Conservation (phyloP, 331 rosid species). For the Quercus lobata region DNA sequence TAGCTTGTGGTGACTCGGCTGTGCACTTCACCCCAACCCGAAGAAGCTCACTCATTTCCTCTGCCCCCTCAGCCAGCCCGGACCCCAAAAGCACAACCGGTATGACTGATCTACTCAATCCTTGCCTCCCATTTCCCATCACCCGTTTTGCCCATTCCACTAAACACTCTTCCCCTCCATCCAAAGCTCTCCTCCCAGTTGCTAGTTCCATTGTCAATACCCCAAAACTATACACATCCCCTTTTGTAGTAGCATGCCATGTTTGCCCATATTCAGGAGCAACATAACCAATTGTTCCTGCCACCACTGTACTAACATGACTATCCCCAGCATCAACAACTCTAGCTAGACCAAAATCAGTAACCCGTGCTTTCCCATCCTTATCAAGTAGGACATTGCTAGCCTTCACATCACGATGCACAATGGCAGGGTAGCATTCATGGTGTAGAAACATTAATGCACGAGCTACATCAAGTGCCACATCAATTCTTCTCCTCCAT, state of each 20-base stretch:
- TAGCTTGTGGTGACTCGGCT: conserved; percentile 59
- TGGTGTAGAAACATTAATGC: conserved; percentile 85
- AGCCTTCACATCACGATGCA: conserved; percentile 94
- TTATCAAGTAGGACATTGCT: conserved; percentile 77
- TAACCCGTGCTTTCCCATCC: conserved; percentile 75
- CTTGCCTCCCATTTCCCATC: conserved; percentile 47
- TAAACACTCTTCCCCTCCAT: conserved; percentile 93
- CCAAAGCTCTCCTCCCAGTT: conserved; percentile 80
- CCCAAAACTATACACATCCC: conserved; percentile 91
- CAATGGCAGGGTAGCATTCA: conserved; percentile 72
- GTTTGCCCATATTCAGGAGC: conserved; percentile 96
- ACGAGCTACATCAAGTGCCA: conserved; percentile 71
- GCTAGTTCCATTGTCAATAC: conserved; percentile 84
- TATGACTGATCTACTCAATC: conserved; percentile 27
- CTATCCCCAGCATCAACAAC: conserved; percentile 77
- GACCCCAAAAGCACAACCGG: conserved; percentile 63
- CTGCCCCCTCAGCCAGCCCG: conserved; percentile 56
- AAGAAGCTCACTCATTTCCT: conserved; percentile 79
- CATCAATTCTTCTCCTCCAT: conserved; percentile 67
- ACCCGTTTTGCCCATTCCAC: conserved; percentile 83
- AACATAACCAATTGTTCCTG: conserved; percentile 92
- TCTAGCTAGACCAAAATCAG: conserved; percentile 90
- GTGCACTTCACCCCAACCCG: conserved; percentile 78
- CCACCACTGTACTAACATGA: conserved; percentile 95
- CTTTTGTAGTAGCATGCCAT: conserved; percentile 92